These are phyloP conservation scores for Lactarius akahatsu DNA, from an alignment of 768 basidiomycete species.

Conservation along the genomic window DNA sequence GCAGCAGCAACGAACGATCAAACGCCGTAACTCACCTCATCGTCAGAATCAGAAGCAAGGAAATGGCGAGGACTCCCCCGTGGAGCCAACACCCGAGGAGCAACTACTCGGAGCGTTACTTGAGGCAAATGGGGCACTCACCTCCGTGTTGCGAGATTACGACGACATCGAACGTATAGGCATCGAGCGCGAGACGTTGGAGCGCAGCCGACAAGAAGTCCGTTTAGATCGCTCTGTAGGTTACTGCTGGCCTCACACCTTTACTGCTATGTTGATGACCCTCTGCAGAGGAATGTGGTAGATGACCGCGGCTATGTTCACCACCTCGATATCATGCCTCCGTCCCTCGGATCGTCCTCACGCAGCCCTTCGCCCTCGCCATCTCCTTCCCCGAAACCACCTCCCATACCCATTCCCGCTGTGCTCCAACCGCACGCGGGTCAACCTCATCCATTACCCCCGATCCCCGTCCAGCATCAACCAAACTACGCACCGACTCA, in stretches of 20 bases:
- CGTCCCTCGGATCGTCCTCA: conserved; percentile 39
- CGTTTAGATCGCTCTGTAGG: conserved; percentile 67
- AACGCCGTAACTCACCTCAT: conserved; percentile 14
- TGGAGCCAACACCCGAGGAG: conserved; percentile 69
- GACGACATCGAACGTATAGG: conserved; percentile 74
- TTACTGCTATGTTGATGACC: conserved; percentile 6
- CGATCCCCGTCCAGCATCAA: conserved; percentile 34
- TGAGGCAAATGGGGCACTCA: conserved; percentile 67
- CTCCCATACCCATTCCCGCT: conserved; percentile 36
- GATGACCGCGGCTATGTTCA: conserved; percentile 37
- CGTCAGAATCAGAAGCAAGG: conserved; percentile 10
- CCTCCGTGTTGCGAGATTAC: conserved; percentile 67
- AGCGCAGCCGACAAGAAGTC: conserved; percentile 66
- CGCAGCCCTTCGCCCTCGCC: conserved; percentile 47
- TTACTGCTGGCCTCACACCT: conserved; percentile 14
- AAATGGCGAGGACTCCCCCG: conserved; percentile 31
- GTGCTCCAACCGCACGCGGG: conserved; percentile 32
- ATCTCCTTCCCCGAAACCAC: conserved; percentile 41
- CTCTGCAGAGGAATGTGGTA: conserved; percentile 39
- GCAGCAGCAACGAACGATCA: conserved; percentile 23
- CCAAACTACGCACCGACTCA: conserved; percentile 33
- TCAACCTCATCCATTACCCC: conserved; percentile 41
- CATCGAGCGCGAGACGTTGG: conserved; percentile 58
- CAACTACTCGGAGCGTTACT: conserved; percentile 70
- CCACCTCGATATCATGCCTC: conserved; percentile 34